Conservation (phyloP, 2,329 filamentous ascomycete species). For the Scedosporium minutisporum region DNA sequence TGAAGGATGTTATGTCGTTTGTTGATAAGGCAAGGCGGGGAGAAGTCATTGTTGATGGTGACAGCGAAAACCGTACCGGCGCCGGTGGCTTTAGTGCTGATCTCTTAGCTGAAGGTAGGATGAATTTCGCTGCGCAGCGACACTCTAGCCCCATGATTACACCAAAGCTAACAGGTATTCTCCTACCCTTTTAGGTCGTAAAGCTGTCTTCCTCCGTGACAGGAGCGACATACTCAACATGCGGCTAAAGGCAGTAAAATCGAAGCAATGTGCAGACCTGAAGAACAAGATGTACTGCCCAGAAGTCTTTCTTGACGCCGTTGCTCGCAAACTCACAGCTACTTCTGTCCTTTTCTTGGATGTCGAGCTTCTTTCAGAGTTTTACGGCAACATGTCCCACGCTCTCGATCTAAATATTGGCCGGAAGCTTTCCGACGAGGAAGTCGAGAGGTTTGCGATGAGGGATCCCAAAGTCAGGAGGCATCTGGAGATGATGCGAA, state of each 20-base stretch:
- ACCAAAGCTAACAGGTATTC: constrained; percentile 15
- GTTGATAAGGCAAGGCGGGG: constrained; percentile 84
- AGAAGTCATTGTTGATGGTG: constrained; percentile 74
- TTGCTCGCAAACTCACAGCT: constrained; percentile 85
- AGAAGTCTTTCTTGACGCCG: constrained; percentile 94
- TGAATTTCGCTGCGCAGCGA: not conserved
- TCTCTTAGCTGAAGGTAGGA: constrained; percentile 69
- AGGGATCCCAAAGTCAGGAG: constrained; percentile 85
- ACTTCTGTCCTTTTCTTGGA: constrained; percentile 96
- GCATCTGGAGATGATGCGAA: constrained; percentile 82
- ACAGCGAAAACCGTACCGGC: constrained; percentile 70
- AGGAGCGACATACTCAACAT: constrained; percentile 84
- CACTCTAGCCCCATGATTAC: not conserved
- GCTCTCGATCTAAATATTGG: constrained; percentile 83
- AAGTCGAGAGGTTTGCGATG: constrained; percentile 82
- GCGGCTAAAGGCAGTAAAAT: constrained; percentile 78
- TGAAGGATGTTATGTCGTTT: constrained; percentile 82
- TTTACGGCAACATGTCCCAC: constrained; percentile 94
- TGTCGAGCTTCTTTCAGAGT: constrained; percentile 91
- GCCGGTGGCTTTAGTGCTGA: constrained; percentile 90
- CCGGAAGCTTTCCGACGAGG: constrained; percentile 63
- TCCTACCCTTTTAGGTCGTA: constrained; percentile 51
- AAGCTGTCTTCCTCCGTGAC: constrained; percentile 89
- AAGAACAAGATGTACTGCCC: constrained; percentile 96
- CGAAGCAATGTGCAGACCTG: constrained; percentile 72